Conservation (phyloP, 2,329 filamentous ascomycete species). For the Dactylonectria estremocensis region DNA sequence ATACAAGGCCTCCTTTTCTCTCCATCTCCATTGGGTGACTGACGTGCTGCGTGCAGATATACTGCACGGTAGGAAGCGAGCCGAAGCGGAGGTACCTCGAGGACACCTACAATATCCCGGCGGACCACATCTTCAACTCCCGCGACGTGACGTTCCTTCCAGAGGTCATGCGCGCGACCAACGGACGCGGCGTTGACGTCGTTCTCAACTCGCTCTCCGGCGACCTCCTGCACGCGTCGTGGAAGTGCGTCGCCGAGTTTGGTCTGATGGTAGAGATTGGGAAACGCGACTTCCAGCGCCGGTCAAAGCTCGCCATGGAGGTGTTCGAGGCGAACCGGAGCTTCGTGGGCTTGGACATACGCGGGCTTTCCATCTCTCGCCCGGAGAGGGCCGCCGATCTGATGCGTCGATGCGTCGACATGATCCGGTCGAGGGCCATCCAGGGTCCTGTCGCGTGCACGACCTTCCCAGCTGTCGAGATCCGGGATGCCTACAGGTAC, state of each 20-base stretch:
- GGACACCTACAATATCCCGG: constrained; percentile 49
- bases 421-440: too few species aligned
- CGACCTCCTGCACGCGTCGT: constrained; percentile 59
- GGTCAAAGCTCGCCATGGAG: constrained; percentile 60
- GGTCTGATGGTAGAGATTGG: constrained; percentile 64
- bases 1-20: constrained; percentile 32
- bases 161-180: constrained; percentile 47
- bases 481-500: constrained; percentile 35
- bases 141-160: constrained; percentile 51
- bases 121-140: constrained; percentile 54
- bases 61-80: constrained; percentile 53
- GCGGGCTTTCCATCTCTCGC: too few species aligned
- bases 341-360: constrained; percentile 54
- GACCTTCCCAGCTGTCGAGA: constrained; percentile 53
- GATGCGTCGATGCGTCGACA: too few species aligned
- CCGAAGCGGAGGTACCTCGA: constrained; percentile 55
- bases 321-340: constrained; percentile 57
- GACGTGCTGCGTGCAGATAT: constrained; percentile 40
- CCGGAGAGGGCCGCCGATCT: constrained; percentile 46
- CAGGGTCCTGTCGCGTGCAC: constrained; percentile 56
- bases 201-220: constrained; percentile 60
- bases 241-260: constrained; percentile 61
- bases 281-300: constrained; percentile 59
- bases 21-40: constrained; percentile 40
- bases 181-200: constrained; percentile 53